Base-by-base conservation (phyloP, 345 rosid genomes). In the Aegle marmelos region DNA sequence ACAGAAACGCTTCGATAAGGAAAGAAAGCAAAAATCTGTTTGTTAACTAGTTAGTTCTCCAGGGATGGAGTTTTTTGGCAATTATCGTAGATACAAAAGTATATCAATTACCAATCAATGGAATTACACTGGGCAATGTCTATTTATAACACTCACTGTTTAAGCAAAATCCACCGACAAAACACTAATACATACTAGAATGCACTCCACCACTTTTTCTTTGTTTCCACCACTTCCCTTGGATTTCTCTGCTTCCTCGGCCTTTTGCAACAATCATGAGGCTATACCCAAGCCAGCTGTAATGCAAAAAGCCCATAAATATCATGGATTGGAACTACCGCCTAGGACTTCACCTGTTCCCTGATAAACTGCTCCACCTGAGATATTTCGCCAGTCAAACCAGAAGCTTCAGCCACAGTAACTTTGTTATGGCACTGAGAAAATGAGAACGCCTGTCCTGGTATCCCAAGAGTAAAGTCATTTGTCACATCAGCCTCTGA, bases 401-500 rank as follows among this genome's bases (percentile, higher is more conserved):
- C 96, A 48, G 98, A 92, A 64, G 94, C 88, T 67, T 93, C 99
- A 3, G 87, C 94, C 33, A 90, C 74, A 1, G 94, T 87, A 76
- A 95, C 94, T 77, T 79, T 85, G 88, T 91, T 95, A 17, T 70
- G 77, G 78, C 99, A 93, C 39, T 93, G 97, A 14, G 89, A 59
- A 86, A 95, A 93, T 27, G 88, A 62, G 82, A 95, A 95, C 22
- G 86, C 69, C 83, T 89, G 87, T 75, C 96, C 99, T 59, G 90
- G 82, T 45, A 84, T 80, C 71, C 99, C 97, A 1, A 93, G 93
- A 53, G 93, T 88, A 78, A 86, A 84, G 79, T 93, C 96, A 76
- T 83, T 88, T 19, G 97, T 85, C 34, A 95, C 83, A 83, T 95
- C 99, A 78, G 99, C 97, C 33, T 88, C 85, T 9, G 97, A 92